Evolutionary conservation across 2,329 filamentous ascomycete genomes (phyloP).

Genomic region (Calonectria ilicicola): DNA sequence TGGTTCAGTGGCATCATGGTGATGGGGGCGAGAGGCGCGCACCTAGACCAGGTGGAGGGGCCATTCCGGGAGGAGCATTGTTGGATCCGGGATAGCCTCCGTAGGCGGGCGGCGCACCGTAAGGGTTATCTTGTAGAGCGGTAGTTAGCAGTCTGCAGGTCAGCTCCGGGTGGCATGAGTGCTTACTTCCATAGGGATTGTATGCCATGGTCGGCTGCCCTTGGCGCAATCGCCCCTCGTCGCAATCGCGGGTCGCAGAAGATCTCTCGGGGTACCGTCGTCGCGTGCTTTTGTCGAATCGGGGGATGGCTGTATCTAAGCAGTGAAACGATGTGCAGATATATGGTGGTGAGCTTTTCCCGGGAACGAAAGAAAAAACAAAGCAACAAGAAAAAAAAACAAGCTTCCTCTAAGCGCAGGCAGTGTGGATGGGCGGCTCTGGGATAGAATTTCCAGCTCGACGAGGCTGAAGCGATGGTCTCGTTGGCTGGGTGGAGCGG

Average conservation of each 20-base stretch:
- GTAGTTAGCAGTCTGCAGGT: conserved; percentile 21
- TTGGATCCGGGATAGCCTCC: conserved; percentile 74
- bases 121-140: conserved; percentile 61
- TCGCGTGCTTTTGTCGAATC: not conserved
- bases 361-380: not conserved
- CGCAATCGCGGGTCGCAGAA: conserved; percentile 21
- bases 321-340: not conserved
- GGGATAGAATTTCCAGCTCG: conserved; percentile 31
- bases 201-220: conserved; percentile 62
- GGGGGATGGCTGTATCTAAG: not conserved
- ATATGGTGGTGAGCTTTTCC: not conserved
- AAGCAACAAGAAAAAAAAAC: not conserved
- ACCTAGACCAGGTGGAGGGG: conserved; percentile 87
- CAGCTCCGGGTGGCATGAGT: not conserved
- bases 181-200: conserved; percentile 70
- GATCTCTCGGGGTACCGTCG: not conserved
- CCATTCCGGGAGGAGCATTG: conserved; percentile 73
- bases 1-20: not conserved
- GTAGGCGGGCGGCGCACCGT: conserved; percentile 81
- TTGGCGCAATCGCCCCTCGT: conserved; percentile 29
- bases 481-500: conserved; percentile 36
- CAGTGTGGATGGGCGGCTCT: conserved; percentile 22
- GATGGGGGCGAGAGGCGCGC: conserved; percentile 47
- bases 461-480: conserved; percentile 42
- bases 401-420: not conserved